Percentiles rank a stretch among this genome's conserved stretches.
phyloP scores from a whole-genome alignment of 768 basidiomycete genomes.

The Boletus rubescentipes region DNA sequence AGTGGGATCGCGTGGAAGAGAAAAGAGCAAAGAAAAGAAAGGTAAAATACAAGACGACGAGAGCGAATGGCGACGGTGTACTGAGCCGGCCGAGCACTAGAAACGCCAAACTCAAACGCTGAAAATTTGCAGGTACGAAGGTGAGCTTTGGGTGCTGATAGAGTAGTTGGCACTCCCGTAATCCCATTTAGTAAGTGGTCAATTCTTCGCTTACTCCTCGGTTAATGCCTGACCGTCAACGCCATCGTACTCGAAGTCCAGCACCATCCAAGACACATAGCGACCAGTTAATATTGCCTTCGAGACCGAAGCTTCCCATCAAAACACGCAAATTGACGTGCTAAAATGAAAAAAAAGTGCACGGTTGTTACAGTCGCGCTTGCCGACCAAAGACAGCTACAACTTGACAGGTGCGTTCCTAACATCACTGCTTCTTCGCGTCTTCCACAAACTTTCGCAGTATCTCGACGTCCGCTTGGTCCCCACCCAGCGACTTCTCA shows the following conservation, averaged over 20 bases:
- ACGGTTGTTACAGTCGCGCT: slow-evolving; percentile 10
- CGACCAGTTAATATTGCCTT: background rate
- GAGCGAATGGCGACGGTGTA: slow-evolving; percentile 5
- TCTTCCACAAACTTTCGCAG: slow-evolving; percentile 45
- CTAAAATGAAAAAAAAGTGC: slow-evolving; percentile 25
- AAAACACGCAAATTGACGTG: slow-evolving; percentile 18
- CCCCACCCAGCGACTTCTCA: slow-evolving; percentile 38
- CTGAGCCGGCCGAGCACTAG: slow-evolving; percentile 11
- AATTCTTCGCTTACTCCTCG: slow-evolving; percentile 18
- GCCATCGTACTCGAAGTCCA: background rate
- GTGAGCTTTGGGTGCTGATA: slow-evolving; percentile 25
- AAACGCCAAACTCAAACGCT: slow-evolving; percentile 16
- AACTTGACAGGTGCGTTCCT: slow-evolving; percentile 15
- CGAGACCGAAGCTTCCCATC: slow-evolving; percentile 11
- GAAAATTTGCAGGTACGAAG: slow-evolving; percentile 29
- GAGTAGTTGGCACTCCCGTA: slow-evolving; percentile 21
- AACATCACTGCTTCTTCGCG: slow-evolving; percentile 32
- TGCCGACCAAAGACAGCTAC: slow-evolving; percentile 13
- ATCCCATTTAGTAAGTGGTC: slow-evolving; percentile 24
- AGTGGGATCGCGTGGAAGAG: slow-evolving; percentile 10
- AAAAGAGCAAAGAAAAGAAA: background rate
- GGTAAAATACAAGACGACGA: slow-evolving; percentile 25
- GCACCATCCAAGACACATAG: background rate
- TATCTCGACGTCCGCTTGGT: slow-evolving; percentile 39
- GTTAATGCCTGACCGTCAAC: slow-evolving; percentile 1